Percentiles rank a stretch among this genome's conserved stretches.
phyloP scores from a whole-genome alignment of 495 filamentous ascomycete genomes.

The Opeltia flavorubescens region DNA sequence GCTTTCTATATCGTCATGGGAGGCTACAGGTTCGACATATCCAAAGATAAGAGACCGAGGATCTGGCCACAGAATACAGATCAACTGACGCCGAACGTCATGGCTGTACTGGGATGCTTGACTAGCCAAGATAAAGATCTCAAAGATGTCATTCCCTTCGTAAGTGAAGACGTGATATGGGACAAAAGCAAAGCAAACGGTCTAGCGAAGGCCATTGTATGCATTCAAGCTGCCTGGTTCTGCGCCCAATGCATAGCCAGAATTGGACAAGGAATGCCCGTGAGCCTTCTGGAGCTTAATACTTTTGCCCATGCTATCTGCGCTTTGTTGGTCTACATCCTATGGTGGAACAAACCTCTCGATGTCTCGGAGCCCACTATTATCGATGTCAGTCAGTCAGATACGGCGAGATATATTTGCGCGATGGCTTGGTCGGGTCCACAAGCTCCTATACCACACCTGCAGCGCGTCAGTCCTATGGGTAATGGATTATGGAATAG shows the following conservation, averaged over 20 bases:
- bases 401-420: background rate
- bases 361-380: slow-evolving; percentile 1
- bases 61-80: background rate
- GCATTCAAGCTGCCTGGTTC: slow-evolving; percentile 24
- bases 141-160: background rate
- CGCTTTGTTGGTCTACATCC: slow-evolving; percentile 20
- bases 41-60: background rate
- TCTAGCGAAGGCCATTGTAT: slow-evolving; percentile 19
- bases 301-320: slow-evolving; percentile 24
- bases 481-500: background rate
- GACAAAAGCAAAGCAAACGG: slow-evolving; percentile 23
- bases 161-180: slow-evolving; percentile 4
- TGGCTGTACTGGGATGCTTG: background rate
- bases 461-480: background rate
- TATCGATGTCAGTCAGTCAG: background rate
- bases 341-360: slow-evolving; percentile 2
- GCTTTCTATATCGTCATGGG: slow-evolving; percentile 1
- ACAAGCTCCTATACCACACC: background rate
- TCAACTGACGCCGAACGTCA: background rate
- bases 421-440: background rate
- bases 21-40: background rate
- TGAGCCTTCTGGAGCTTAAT: slow-evolving; percentile 24
- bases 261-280: slow-evolving; percentile 9
- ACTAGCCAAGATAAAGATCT: background rate
- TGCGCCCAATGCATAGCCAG: slow-evolving; percentile 18